Evolutionary conservation across 345 rosid genomes (phyloP).

Genomic region (Limnanthes douglasii): DNA sequence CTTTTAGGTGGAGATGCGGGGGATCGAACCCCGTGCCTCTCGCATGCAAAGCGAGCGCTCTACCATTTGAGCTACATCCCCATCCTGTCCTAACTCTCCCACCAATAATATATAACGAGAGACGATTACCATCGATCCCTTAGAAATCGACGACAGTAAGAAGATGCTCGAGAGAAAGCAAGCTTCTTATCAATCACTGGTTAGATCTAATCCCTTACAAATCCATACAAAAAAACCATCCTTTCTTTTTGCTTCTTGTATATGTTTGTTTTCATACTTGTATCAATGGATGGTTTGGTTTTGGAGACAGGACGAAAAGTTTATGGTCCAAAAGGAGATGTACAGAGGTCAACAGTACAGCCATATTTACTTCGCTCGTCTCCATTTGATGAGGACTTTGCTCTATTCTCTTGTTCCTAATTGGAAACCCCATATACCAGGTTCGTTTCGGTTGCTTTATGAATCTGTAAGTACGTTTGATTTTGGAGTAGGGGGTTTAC

Average conservation of each 20-base stretch:
- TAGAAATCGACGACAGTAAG: conserved; percentile 44
- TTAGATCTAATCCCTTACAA: conserved; percentile 4
- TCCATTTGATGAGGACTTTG: too few relatives aligned
- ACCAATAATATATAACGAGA: too few relatives aligned
- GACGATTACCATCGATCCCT: conserved; percentile 35
- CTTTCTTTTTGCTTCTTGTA: not conserved
- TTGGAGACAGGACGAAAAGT: conserved; percentile 54
- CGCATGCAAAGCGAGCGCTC: conserved; percentile 79
- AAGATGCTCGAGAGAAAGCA: conserved; percentile 34
- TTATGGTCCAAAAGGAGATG: conserved; percentile 26
- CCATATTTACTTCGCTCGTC: too few relatives aligned
- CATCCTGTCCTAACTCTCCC: too few relatives aligned
- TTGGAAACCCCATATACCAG: too few relatives aligned
- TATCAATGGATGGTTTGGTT: not conserved
- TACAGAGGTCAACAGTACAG: too few relatives aligned
- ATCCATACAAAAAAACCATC: not conserved
- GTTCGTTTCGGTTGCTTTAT: too few relatives aligned
- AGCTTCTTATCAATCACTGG: conserved; percentile 31
- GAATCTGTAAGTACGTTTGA: too few relatives aligned
- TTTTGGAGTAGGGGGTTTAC: too few relatives aligned
- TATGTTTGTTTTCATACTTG: conserved; percentile 10
- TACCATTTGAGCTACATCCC: conserved; percentile 81
- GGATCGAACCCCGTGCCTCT: conserved; percentile 67
- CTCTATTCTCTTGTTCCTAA: too few relatives aligned
- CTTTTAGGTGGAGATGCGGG: conserved; percentile 71